Base-by-base conservation (phyloP, 1,284 basidiomycete species). In the Papiliotrema laurentii region DNA sequence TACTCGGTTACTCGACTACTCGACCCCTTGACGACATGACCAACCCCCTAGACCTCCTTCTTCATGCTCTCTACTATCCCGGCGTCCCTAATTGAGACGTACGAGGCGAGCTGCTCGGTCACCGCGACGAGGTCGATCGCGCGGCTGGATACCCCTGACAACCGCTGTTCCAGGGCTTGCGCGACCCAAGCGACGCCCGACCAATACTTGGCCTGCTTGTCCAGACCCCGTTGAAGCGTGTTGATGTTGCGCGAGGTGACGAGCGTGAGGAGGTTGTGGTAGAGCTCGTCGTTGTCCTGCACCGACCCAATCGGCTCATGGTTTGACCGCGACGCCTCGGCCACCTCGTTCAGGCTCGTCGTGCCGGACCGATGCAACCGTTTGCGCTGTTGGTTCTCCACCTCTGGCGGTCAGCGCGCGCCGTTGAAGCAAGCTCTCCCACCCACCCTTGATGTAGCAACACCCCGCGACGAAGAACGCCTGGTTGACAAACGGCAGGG, bases 381-480 rank as follows among this genome's bases (percentile, higher is more conserved):
- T 39, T 6, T 33, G 10, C 14, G 43, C 16, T 10, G 27, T 46
- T 33, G 43, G n/a, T n/a, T 22, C 36, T 44, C 42, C 7, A 45
- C 31, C 24, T 49, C 47, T 49, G 30, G 39, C 4, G 13, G 3
- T 21, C 7, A 27, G 30, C 5, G 11, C 13, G 19, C 22, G 24
- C 31, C 22, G 9, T 19, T 3, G 14, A 4, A 13, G 4, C n/a
- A 18, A 5, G 25, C 30, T 9, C 35, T 7, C 14, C 21, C 22
- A 21, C 50, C 40, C 53, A 46, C 53, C 58, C 41, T 58, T 60
- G 44, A 60, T 46, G 47, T 61, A 61, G 49, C 57, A 61, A 33
- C 54, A 59, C 3, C 56, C 59, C 21, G 59, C 59, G 22, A 61
- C 59, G 40, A 53, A 54, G 39, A 56, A 59, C 14, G 59, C 47